Percentiles rank a stretch among this genome's conserved stretches.
Evolutionary conservation across 2,329 filamentous ascomycete genomes (phyloP).

Genomic region (Penicillium sclerotiorum): DNA sequence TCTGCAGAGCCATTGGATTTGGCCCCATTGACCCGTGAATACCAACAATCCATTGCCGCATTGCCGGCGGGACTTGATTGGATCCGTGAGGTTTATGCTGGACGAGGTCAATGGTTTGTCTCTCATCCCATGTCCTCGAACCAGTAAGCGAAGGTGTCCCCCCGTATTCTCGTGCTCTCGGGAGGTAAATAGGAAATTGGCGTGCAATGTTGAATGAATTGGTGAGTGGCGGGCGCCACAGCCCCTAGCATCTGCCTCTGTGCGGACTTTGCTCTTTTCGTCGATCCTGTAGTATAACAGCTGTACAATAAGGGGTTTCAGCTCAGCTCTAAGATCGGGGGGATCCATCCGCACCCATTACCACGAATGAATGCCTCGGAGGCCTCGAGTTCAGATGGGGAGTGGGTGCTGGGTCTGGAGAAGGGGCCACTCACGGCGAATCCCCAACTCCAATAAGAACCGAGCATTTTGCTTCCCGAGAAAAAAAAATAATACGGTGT

Average conservation of each 20-base stretch:
- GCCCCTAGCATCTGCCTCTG: not conserved
- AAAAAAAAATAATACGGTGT: not conserved
- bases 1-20: conserved; percentile 9
- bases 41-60: not conserved
- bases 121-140: not conserved
- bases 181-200: not conserved
- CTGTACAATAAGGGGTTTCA: conserved; percentile 11
- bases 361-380: conserved; percentile 13
- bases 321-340: conserved; percentile 21
- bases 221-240: conserved; percentile 12
- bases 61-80: not conserved
- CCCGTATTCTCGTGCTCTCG: not conserved
- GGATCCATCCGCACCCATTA: not conserved
- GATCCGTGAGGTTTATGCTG: too few relatives aligned
- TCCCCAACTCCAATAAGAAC: conserved; percentile 16
- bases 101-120: too few relatives aligned
- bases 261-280: not conserved
- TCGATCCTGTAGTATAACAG: conserved; percentile 1
- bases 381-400: not conserved
- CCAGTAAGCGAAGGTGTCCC: too few relatives aligned
- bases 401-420: conserved; percentile 16
- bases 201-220: not conserved
- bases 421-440: conserved; percentile 11
- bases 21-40: not conserved
- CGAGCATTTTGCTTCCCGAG: conserved; percentile 7